Percentiles rank a stretch among this genome's conserved stretches.
These are phyloP conservation scores for Mycena galopus DNA, from an alignment of 768 basidiomycete species.

Conservation along the genomic window DNA sequence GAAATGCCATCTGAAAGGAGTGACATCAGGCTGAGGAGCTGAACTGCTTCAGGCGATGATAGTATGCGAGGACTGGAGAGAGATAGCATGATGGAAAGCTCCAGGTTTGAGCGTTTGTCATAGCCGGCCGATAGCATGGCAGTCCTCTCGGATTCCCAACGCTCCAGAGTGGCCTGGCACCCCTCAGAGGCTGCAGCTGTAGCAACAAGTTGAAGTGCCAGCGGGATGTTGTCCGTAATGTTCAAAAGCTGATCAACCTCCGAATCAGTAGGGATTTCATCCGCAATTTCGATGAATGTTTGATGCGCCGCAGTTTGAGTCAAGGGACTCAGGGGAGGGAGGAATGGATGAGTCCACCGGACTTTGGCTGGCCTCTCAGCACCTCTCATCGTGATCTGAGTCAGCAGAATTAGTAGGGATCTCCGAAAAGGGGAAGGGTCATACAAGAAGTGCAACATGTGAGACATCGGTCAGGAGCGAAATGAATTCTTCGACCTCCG, in stretches of 20 bases:
- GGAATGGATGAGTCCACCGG: slow-evolving; percentile 1
- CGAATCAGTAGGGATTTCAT: neutral
- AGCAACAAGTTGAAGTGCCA: slow-evolving; percentile 12
- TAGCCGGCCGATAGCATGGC: neutral
- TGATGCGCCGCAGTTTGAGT: neutral
- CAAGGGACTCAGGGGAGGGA: neutral
- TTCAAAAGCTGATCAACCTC: slow-evolving; percentile 8
- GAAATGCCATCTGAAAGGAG: slow-evolving; percentile 14
- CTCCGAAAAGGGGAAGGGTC: neutral
- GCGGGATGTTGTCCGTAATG: slow-evolving; percentile 9
- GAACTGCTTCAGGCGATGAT: slow-evolving; percentile 10
- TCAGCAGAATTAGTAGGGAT: neutral
- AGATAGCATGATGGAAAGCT: slow-evolving; percentile 15
- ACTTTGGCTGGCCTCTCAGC: neutral
- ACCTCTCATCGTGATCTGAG: slow-evolving; percentile 22
- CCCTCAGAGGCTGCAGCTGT: slow-evolving; percentile 1
- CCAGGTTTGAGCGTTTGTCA: slow-evolving; percentile 10
- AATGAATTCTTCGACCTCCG: neutral
- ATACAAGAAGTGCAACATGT: neutral
- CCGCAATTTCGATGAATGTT: neutral
- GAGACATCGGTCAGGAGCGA: neutral
- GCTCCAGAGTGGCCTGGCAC: neutral
- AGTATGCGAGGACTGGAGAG: slow-evolving; percentile 19
- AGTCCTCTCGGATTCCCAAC: slow-evolving; percentile 1
- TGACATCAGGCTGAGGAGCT: slow-evolving; percentile 18